A percentile compares a stretch with the other conserved stretches of the same genome.
These are phyloP conservation scores for Linnemannia hyalina DNA, from an alignment of 192 early-diverging fungal genomes.

Conservation along the genomic window DNA sequence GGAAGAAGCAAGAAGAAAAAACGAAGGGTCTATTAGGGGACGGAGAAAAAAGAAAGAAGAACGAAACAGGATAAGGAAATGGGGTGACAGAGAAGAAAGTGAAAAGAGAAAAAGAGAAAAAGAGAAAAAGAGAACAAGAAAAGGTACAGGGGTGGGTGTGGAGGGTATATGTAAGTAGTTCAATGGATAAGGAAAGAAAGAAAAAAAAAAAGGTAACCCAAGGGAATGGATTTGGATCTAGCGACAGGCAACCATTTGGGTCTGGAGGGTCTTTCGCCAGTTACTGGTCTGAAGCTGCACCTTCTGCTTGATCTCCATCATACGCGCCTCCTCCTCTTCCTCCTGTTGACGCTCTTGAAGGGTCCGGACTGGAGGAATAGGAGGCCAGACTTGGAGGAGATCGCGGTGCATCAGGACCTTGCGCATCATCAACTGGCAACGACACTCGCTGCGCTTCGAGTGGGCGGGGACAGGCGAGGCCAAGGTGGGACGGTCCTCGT, in stretches of 20 bases:
- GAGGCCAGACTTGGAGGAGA: constrained; percentile 46
- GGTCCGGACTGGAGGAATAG: constrained; percentile 26
- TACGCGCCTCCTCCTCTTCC: constrained; percentile 40
- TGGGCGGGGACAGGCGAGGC: constrained; percentile 42
- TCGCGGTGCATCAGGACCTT: constrained; percentile 48
- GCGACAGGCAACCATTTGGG: constrained; percentile 35
- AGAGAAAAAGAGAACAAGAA: neutral
- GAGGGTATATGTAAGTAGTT: neutral
- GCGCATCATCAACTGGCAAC: constrained; percentile 55
- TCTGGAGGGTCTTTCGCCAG: constrained; percentile 45
- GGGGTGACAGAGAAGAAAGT: neutral
- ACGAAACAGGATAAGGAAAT: neutral
- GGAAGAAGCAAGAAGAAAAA: neutral
- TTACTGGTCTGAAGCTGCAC: constrained; percentile 46
- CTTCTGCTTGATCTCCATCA: constrained; percentile 52
- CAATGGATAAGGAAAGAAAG: neutral
- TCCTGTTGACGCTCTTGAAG: constrained; percentile 37
- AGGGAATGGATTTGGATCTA: neutral
- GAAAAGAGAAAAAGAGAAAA: neutral
- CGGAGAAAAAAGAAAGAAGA: neutral
- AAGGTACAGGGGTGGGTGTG: neutral
- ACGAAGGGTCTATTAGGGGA: neutral
- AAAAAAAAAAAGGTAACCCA: neutral
- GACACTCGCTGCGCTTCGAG: constrained; percentile 37
- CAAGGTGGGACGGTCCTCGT: constrained; percentile 47